Evolutionary conservation across 257 asterid genomes (phyloP).

Genomic region (Petrea volubilis): DNA sequence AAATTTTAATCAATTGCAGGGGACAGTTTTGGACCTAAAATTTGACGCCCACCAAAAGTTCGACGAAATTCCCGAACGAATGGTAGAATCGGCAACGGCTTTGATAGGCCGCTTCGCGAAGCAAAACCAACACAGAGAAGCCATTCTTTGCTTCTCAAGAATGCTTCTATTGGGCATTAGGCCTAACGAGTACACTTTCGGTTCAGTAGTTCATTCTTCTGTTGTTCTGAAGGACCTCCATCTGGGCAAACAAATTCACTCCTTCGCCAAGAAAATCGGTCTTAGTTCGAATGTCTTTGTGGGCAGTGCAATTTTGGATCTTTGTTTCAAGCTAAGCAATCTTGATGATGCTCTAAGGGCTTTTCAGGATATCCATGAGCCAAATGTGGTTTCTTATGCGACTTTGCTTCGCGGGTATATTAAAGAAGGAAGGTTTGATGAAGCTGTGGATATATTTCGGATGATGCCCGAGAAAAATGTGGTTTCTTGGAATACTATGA

Average conservation of each 20-base stretch:
- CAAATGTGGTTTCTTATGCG: constrained; percentile 76
- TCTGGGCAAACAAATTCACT: constrained; percentile 71
- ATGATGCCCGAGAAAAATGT: constrained; percentile 67
- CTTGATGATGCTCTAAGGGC: constrained; percentile 46
- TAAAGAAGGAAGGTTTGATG: constrained; percentile 52
- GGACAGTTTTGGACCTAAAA: not conserved
- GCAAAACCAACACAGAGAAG: constrained; percentile 52
- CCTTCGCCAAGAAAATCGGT: constrained; percentile 39
- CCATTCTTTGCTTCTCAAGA: constrained; percentile 45
- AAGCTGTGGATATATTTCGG: constrained; percentile 48
- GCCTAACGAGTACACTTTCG: constrained; percentile 78
- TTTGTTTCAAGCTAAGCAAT: constrained; percentile 55
- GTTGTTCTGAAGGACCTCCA: constrained; percentile 43
- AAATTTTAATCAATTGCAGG: not conserved
- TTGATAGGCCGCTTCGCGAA: constrained; percentile 51
- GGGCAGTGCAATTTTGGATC: constrained; percentile 68
- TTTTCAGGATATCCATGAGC: constrained; percentile 52
- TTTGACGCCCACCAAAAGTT: constrained; percentile 38
- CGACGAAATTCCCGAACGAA: constrained; percentile 59
- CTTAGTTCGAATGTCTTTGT: constrained; percentile 63
- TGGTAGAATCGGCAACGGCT: constrained; percentile 55
- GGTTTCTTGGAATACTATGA: constrained; percentile 84
- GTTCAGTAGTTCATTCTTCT: constrained; percentile 60
- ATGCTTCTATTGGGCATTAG: constrained; percentile 47
- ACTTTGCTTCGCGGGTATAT: constrained; percentile 66